These are phyloP conservation scores for Trichoderma asperellum DNA, from an alignment of 2,329 filamentous ascomycete genomes.

Conservation along the genomic window DNA sequence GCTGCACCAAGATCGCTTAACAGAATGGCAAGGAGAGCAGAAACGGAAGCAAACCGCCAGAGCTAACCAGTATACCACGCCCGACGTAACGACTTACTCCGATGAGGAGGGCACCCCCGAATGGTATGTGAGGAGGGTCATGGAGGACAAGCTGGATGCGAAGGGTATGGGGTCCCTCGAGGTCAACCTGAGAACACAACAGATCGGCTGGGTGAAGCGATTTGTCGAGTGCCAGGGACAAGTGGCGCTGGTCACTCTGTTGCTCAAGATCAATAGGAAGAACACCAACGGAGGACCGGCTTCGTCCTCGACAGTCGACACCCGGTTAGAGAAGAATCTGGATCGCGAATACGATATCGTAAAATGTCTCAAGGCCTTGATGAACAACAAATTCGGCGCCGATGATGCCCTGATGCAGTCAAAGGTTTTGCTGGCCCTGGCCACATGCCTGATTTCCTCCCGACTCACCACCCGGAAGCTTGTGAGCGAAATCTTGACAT, in stretches of 20 bases:
- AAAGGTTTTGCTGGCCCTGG: conserved; percentile 85
- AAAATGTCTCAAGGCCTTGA: conserved; percentile 94
- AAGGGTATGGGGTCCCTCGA: conserved; percentile 92
- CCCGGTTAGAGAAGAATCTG: conserved; percentile 72
- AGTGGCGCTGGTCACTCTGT: conserved; percentile 90
- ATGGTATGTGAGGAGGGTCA: conserved; percentile 96
- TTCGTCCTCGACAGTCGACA: conserved; percentile 51
- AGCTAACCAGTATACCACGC: conserved; percentile 69
- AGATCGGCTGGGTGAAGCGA: conserved; percentile 94
- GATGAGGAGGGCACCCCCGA: conserved; percentile 96
- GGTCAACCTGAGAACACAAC: conserved; percentile 93
- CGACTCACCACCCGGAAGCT: conserved; percentile 90
- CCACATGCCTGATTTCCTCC: conserved; percentile 83
- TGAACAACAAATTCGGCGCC: conserved; percentile 99
- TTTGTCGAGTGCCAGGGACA: conserved; percentile 98
- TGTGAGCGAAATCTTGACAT: conserved; percentile 94
- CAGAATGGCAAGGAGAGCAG: conserved; percentile 92
- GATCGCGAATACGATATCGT: conserved; percentile 96
- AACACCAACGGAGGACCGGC: conserved; percentile 76
- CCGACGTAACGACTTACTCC: conserved; percentile 74
- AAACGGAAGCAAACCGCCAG: conserved; percentile 79
- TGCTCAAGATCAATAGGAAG: conserved; percentile 90
- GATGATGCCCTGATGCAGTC: conserved; percentile 92
- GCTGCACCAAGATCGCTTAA: conserved; percentile 90
- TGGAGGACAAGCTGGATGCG: conserved; percentile 90